A percentile compares a stretch with the other conserved stretches of the same genome.
Evolutionary conservation across 371 early-diverging fungal species (phyloP).

Genomic region (Syncephalis plumigaleata): DNA sequence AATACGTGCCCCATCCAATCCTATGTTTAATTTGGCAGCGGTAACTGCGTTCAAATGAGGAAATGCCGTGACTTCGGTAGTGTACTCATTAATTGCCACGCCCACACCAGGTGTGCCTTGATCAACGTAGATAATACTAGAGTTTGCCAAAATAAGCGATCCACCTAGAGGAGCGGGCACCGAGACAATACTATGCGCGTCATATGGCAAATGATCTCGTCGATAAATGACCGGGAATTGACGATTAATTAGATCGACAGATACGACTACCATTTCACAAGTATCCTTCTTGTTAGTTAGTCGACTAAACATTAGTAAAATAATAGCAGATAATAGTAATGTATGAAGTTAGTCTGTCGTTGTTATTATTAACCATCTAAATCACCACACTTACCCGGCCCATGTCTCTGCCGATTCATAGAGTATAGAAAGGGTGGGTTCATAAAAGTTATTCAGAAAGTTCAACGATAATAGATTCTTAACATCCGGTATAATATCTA

Average conservation of each 20-base stretch:
- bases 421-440: constrained; percentile 88
- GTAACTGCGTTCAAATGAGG: neutral
- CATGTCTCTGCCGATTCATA: constrained; percentile 69
- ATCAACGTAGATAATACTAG: constrained; percentile 69
- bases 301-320: constrained; percentile 31
- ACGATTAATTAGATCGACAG: constrained; percentile 60
- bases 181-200: constrained; percentile 46
- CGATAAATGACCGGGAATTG: constrained; percentile 64
- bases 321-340: no score
- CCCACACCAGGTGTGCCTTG: constrained; percentile 68
- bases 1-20: no score
- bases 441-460: constrained; percentile 79
- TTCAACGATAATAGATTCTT: constrained; percentile 73
- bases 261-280: constrained; percentile 60
- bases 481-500: constrained; percentile 45
- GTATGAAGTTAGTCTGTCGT: no score
- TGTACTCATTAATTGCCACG: constrained; percentile 51
- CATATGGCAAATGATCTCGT: constrained; percentile 64
- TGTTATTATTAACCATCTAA: no score
- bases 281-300: constrained; percentile 57
- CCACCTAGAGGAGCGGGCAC: constrained; percentile 82
- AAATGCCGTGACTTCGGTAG: constrained; percentile 21
- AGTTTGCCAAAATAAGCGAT: constrained; percentile 57
- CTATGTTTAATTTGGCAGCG: no score
- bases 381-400: constrained; percentile 63